Base-by-base conservation (phyloP, 2,329 filamentous ascomycete species). In the Fusarium ramigenum region DNA sequence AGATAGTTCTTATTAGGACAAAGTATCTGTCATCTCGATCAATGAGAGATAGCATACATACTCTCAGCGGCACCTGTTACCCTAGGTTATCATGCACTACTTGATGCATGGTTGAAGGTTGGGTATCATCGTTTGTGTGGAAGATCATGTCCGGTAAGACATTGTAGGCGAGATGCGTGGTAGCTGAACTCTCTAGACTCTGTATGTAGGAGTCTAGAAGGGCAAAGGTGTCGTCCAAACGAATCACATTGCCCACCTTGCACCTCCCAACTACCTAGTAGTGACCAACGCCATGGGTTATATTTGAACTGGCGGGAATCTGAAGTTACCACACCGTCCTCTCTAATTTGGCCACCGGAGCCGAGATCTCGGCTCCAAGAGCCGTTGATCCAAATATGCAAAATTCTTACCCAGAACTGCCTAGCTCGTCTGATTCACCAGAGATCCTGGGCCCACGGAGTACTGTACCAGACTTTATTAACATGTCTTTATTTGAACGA, bases 71-170 rank as follows among this genome's bases (percentile, higher is more conserved):
- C 23, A 18, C 32, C 12, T 23, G 19, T 18, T n/a, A n/a, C 42
- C 28, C 28, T 42, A 36, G 25, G 36, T 21, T 42, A 39, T 37
- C 28, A 39, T 30, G 42, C 36, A 46, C 43, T 32, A 37, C 47
- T 50, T 19, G 11, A 12, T 34, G 30, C 4, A 25, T 47, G 30
- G 37, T 28, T 40, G 28, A 57, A 19, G 16, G 25, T 50, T 60
- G 47, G 28, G 56, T 44, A 34, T 21, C 19, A 54, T 47, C 21
- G 37, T 47, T 62, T 58, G 46, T 53, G 56, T 69, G 75, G 72
- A 75, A 43, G 60, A 61, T 46, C 56, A 75, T 75, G 53, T 74
- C 75, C 74, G 70, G 65, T 23, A 56, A 43, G 53, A 60, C 34
- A 32, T 47, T 39, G 32, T 23, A 23, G 15, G 25, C 43, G 44